These are phyloP conservation scores for Atalantia buxifolia DNA, from an alignment of 345 rosid species.

Conservation along the genomic window DNA sequence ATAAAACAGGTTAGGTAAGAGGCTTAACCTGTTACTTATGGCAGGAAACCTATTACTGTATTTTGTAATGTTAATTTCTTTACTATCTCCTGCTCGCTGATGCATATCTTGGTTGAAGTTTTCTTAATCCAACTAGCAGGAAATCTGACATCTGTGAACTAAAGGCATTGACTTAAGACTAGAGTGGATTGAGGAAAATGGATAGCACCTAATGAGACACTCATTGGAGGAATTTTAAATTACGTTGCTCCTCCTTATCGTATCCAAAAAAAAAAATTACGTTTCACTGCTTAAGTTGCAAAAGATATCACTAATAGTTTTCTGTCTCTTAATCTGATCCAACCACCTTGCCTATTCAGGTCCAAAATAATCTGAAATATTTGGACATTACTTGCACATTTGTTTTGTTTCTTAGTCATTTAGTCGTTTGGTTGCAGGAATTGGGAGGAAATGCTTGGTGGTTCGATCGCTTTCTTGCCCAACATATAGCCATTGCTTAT, in stretches of 20 bases:
- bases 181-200: not conserved
- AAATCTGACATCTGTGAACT: not conserved
- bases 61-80: constrained; percentile 5
- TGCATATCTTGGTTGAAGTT: not conserved
- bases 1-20: not conserved
- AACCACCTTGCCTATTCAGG: not conserved
- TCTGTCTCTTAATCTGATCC: not conserved
- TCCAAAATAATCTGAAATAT: not conserved
- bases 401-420: constrained; percentile 2
- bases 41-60: not conserved
- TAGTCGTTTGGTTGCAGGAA: constrained; percentile 56
- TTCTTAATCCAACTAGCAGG: not conserved
- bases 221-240: not conserved
- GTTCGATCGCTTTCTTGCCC: constrained; percentile 92
- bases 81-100: not conserved
- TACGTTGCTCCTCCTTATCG: not conserved
- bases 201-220: not conserved
- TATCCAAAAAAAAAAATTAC: not conserved
- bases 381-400: not conserved
- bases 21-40: not conserved
- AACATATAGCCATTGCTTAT: constrained; percentile 71
- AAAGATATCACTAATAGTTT: not conserved
- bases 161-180: not conserved
- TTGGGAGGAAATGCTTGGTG: constrained; percentile 96
- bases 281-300: not conserved